Percentiles rank a stretch among this genome's conserved stretches.
phyloP scores from a whole-genome alignment of 2,329 filamentous ascomycete species.

The Xylaria sp. region DNA sequence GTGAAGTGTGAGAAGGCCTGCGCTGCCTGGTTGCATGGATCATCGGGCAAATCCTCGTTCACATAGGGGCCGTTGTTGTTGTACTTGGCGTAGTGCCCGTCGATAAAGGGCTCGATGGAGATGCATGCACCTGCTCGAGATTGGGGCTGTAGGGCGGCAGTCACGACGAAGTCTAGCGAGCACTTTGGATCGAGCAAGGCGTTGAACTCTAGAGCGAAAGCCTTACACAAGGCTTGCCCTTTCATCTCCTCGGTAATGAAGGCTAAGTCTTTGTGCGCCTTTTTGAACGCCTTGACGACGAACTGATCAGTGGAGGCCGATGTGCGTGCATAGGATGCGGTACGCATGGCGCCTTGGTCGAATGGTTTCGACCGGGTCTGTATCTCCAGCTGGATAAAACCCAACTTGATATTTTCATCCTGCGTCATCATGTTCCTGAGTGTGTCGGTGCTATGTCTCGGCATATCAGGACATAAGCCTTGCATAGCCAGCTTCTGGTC shows the following conservation, averaged over 20 bases:
- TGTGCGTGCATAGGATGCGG: slow-evolving; percentile 45
- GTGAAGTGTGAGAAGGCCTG: slow-evolving; percentile 52
- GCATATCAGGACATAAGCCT: slow-evolving; percentile 34
- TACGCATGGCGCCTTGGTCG: slow-evolving; percentile 42
- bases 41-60: slow-evolving; percentile 32
- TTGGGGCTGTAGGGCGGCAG: neutral
- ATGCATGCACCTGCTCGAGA: slow-evolving; percentile 30
- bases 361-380: slow-evolving; percentile 42
- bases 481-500: neutral
- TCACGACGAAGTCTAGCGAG: slow-evolving; percentile 37
- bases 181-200: slow-evolving; percentile 33
- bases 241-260: slow-evolving; percentile 47
- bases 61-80: slow-evolving; percentile 45
- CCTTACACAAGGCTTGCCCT: slow-evolving; percentile 47
- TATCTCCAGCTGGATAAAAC: slow-evolving; percentile 43
- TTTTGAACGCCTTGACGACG: slow-evolving; percentile 46
- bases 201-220: slow-evolving; percentile 50
- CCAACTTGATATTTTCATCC: slow-evolving; percentile 45
- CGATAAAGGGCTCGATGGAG: slow-evolving; percentile 46
- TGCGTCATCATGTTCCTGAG: slow-evolving; percentile 46
- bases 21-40: slow-evolving; percentile 39
- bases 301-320: slow-evolving; percentile 36
- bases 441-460: slow-evolving; percentile 33
- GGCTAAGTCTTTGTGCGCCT: slow-evolving; percentile 34
- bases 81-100: slow-evolving; percentile 47